Base-by-base conservation (phyloP, 371 early-diverging fungal genomes). In the Coemansia sp. region DNA sequence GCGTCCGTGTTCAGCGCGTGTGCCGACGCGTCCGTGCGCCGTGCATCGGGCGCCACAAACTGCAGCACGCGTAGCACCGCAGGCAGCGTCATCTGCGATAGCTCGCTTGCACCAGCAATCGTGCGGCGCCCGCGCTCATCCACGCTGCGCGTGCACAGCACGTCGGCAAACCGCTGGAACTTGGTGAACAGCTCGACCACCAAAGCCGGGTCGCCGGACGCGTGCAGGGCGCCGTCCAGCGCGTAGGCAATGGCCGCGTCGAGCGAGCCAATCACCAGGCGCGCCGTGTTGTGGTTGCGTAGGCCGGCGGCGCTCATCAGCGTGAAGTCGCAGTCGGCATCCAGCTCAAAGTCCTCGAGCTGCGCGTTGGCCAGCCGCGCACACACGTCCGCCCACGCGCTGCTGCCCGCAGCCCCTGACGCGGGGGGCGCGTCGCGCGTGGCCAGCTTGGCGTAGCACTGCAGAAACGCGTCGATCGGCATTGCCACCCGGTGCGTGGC, bases 301-400 rank as follows among this genome's bases (percentile, higher is more conserved):
- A 61, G 49, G 0, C 72, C 72, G 2, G 29, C 50, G 11, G 65
- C 65, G n/a, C 38, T 55, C 10, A 38, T 52, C 5, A 70, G 50
- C 11, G 61, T 36, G 32, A 63, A 72, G 60, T 69, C 66, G 44
- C 70, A 64, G 2, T 70, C 43, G 9, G 74, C 60, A 3, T 74
- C 66, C 11, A 74, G 47, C 58, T 72, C 74, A 58, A 58, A 74
- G 58, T 74, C 74, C 44, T 74, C 74, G n/a, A 74, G 47, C 55
- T 67, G 63, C 4, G 62, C 59, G 8, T 46, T 40, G n/a, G 67
- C 32, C 39, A 71, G 55, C 18, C 72, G 59, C n/a, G 36, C 32
- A 24, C 72, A 71, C 42, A 71, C 11, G 52, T 71, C 72, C 9
- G 3, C 10, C 72, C 62, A 62, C 14, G 14, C 14, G n/a, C 42